Evolutionary conservation across 2,329 filamentous ascomycete genomes (phyloP).

Genomic region (Fusarium tricinctum): DNA sequence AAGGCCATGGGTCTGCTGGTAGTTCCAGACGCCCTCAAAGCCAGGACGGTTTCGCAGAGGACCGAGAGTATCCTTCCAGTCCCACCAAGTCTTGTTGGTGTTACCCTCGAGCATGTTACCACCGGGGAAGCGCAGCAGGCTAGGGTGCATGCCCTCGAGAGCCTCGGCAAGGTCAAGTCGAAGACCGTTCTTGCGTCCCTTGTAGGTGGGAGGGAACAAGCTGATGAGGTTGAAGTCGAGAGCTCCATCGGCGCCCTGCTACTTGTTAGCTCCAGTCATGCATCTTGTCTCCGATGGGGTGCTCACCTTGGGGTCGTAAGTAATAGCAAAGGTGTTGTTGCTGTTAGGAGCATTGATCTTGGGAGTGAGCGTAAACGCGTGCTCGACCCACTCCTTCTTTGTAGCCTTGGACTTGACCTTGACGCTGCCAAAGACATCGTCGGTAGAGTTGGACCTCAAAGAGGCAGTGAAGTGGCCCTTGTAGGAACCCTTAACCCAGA

Average conservation of each 20-base stretch:
- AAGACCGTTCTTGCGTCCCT: conserved; percentile 69
- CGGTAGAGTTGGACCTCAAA: conserved; percentile 60
- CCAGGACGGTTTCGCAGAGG: conserved; percentile 69
- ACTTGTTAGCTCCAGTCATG: rapidly evolving
- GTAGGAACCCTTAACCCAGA: conserved; percentile 67
- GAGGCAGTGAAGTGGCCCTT: conserved; percentile 63
- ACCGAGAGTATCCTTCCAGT: conserved; percentile 68
- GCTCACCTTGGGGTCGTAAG: conserved; percentile 60
- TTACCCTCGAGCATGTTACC: conserved; percentile 72
- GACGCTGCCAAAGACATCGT: conserved; percentile 61
- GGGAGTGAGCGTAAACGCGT: conserved; percentile 62
- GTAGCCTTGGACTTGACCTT: conserved; percentile 61
- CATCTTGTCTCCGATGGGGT: rapidly evolving
- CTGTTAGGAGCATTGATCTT: conserved; percentile 63
- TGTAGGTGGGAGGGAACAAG: conserved; percentile 72
- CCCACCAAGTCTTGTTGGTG: conserved; percentile 61
- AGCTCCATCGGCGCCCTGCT: conserved; percentile 56
- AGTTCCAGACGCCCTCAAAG: conserved; percentile 69
- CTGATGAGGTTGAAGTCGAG: conserved; percentile 72
- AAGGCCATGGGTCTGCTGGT: conserved; percentile 73
- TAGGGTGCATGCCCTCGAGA: conserved; percentile 65
- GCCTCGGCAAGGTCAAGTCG: conserved; percentile 68
- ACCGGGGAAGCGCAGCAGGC: conserved; percentile 75
- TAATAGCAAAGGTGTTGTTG: conserved; percentile 70
- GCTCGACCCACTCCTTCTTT: conserved; percentile 64